Evolutionary conservation across 441 rosid genomes (phyloP), one percentile per base, ranked within the genome.

Genomic region (Arabidopsis lyrata): DNA sequence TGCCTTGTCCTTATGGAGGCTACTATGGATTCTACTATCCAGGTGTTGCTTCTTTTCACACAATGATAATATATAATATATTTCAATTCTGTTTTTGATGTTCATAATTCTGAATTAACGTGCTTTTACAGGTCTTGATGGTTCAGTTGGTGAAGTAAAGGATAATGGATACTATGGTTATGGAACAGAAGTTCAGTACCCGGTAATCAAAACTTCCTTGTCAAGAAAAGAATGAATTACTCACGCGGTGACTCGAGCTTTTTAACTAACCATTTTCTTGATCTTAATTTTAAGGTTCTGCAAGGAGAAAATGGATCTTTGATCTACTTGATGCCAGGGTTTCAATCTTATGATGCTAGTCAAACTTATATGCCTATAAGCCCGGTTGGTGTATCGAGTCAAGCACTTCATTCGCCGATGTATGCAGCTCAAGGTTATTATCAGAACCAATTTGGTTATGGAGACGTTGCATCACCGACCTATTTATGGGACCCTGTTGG

Each of bases 301-400:
- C 83, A 83, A 77, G 80, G 85, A 6, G 86, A 84, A 54, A 77
- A 86, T 81, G 90, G 88, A 41, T 81, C 85, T 61, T 68, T 84
- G 59, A 73, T 84, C 29, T 84, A 84, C 58, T n/a, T 80, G 73
- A 68, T 78, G 66, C 86, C 85, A 55, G 90, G 86, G 64, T 76
- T 59, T 72, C 85, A 80, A 73, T 63, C 84, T 53, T 82, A 78
- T 68, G 79, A 75, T 78, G 45, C 70, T 60, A 80, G 78, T 47
- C 41, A 42, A 12, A 68, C 78, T 41, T 84, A 72, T 68, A 44
- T 72, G 72, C 83, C 86, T 35, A 63, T 80, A 70, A 72, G 45
- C 57, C 38, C 81, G 3, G 58, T 65, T 54, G 77, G 82, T 69
- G 63, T 70, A 16, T 66, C 74, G 60, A 74, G 72, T 63, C 89